These are phyloP conservation scores for Penicillium malachiteum DNA, from an alignment of 495 filamentous ascomycete species.

Conservation along the genomic window DNA sequence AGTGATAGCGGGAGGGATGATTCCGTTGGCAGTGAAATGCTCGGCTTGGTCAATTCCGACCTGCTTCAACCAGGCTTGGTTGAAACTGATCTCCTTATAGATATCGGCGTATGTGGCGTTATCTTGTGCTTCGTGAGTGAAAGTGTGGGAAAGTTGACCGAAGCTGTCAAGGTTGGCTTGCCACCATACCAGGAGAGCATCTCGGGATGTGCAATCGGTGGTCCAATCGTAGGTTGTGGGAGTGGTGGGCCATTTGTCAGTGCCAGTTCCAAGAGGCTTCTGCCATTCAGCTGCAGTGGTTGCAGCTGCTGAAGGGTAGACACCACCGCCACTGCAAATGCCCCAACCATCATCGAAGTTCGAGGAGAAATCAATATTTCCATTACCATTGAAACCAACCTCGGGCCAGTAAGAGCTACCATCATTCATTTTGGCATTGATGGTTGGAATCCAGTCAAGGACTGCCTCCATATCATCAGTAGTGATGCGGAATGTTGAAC, in stretches of 20 bases:
- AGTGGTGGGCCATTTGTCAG: constrained; percentile 51
- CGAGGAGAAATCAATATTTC: constrained; percentile 53
- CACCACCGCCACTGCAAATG: constrained; percentile 34
- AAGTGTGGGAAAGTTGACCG: constrained; percentile 60
- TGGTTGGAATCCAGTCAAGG: constrained; percentile 44
- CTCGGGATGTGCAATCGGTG: constrained; percentile 44
- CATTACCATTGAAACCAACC: constrained; percentile 62
- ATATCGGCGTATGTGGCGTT: constrained; percentile 61
- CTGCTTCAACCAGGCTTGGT: constrained; percentile 57
- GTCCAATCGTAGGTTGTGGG: constrained; percentile 50
- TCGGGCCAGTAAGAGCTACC: constrained; percentile 58
- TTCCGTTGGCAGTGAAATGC: constrained; percentile 49
- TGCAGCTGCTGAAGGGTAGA: constrained; percentile 36
- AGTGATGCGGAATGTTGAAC: constrained; percentile 49
- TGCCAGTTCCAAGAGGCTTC: constrained; percentile 58
- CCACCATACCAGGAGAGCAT: constrained; percentile 53
- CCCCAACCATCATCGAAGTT: constrained; percentile 30
- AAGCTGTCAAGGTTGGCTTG: constrained; percentile 53
- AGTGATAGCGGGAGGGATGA: constrained; percentile 65
- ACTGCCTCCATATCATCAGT: constrained; percentile 50
- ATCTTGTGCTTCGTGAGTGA: constrained; percentile 59
- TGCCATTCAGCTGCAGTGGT: constrained; percentile 55
- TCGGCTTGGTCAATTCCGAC: constrained; percentile 42
- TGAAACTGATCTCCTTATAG: constrained; percentile 57
- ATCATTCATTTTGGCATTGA: constrained; percentile 53